Base-by-base conservation (phyloP, 176 grass and related monocot species). In the Bothriochloa decipiens region DNA sequence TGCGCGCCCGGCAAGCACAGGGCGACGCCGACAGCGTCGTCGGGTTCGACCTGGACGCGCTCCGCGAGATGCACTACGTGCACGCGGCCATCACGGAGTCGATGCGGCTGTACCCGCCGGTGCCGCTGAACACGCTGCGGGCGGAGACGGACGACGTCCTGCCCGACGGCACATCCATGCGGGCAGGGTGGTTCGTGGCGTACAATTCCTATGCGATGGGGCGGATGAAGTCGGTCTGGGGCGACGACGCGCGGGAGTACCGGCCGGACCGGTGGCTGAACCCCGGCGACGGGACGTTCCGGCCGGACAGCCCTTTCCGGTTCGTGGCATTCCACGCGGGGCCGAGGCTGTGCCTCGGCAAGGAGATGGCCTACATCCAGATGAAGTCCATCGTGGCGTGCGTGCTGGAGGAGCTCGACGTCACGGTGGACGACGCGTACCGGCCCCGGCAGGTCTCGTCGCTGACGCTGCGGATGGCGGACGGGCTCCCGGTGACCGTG, bases 21-120 rank as follows among this genome's bases (percentile, higher is more conserved):
- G 22, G 23, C 2, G 55, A 61, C 62, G n/a, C 7, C 18, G 12
- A 49, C 17, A 36, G 5, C 40, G 65, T 17, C 40, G 60, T 45
- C 32, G 49, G 77, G 1, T 94, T 91, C 74, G 83, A 90, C 62
- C 87, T 92, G 4, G 90, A 92, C 33, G 92, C 92, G 70, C 77
- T 97, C 17, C 86, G 90, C 14, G 90, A 92, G 81, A 94, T 94
- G 92, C 83, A 97, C 52, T 97, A 94, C 88, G 81, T 97, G 28
- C 92, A 94, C 46, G 92, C 92, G 50, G 88, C 90, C 47, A 81
- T 97, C 46, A 84, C 94, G 28, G 92, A 97, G 78, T 92, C 88
- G 17, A 92, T 97, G 90, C 77, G 94, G 27, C 75, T 92, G 5
- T 94, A 94, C 86, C 90, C 90, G 23, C 95, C 95, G 47, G 90